Evolutionary conservation across 2,329 filamentous ascomycete genomes (phyloP).

Genomic region (Fusarium sp.): DNA sequence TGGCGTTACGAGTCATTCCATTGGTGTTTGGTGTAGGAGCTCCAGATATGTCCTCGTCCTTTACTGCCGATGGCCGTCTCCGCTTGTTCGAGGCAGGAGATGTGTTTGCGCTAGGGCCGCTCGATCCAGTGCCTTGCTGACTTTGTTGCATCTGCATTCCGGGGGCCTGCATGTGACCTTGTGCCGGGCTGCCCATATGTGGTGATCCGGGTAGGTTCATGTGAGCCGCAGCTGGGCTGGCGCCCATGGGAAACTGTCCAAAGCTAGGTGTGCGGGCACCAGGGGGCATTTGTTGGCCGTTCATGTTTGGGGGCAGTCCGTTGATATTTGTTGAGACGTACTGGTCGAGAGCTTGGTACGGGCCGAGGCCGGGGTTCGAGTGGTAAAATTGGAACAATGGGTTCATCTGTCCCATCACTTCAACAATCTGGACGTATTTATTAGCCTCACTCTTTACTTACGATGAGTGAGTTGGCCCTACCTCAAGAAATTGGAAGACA

Average conservation of each 20-base stretch:
- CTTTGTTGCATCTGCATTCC: slow-evolving; percentile 76
- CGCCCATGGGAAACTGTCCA: slow-evolving; percentile 69
- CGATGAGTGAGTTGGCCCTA: slow-evolving; percentile 51
- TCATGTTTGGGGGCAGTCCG: slow-evolving; percentile 56
- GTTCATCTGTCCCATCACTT: slow-evolving; percentile 76
- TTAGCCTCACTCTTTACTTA: slow-evolving; percentile 44
- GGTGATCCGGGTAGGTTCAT: slow-evolving; percentile 73
- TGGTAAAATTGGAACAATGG: slow-evolving; percentile 72
- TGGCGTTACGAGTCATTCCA: slow-evolving; percentile 65
- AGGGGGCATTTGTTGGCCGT: slow-evolving; percentile 63
- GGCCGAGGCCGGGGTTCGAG: slow-evolving; percentile 65
- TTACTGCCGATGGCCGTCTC: slow-evolving; percentile 68
- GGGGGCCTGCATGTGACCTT: slow-evolving; percentile 73
- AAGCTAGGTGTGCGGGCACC: slow-evolving; percentile 68
- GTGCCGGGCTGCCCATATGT: slow-evolving; percentile 71
- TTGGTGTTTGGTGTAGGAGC: slow-evolving; percentile 66
- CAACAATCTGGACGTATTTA: slow-evolving; percentile 64
- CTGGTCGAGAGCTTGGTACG: slow-evolving; percentile 71
- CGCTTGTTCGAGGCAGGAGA: slow-evolving; percentile 73
- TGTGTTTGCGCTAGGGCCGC: slow-evolving; percentile 76
- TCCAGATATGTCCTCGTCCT: slow-evolving; percentile 65
- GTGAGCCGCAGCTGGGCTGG: slow-evolving; percentile 71
- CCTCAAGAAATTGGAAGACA: slow-evolving; percentile 75
- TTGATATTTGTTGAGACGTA: slow-evolving; percentile 66
- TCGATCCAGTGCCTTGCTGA: slow-evolving; percentile 76